Base-by-base conservation (phyloP, 2,329 filamentous ascomycete genomes). In the Penicillium vulpinum region DNA sequence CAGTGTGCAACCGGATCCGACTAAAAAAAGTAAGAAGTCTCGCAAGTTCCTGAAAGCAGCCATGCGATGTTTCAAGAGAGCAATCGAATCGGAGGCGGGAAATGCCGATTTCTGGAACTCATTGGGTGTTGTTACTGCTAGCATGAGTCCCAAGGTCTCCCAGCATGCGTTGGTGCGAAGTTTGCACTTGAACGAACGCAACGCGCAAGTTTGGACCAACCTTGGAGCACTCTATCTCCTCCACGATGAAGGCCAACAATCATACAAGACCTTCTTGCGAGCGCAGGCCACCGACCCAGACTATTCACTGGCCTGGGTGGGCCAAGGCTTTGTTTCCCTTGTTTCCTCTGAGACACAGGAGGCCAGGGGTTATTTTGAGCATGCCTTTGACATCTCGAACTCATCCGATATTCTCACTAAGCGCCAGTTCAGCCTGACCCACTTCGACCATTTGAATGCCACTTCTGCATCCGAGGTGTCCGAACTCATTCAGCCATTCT, bases 91-190 rank as follows among this genome's bases (percentile, higher is more conserved):
- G 1, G 95, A 99, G 74, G 90, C 92, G 7, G 90, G 92, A 50
- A 99, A 97, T 70, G 81, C 91, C 0, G 93, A 97, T 64, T 97
- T 97, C 73, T 99, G 94, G 94, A 97, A 97, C 70, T 88, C 94
- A 0, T 82, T 99, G 3, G 94, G 93, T 48, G 91, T 97, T 4
- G 91, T 90, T 26, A 97, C 94, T 2, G 92, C 91, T 61, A 85
- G 86, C 44, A 82, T 97, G 63, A 97, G 90, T 68, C 89, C 92
- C 0, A 87, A 88, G 55, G 90, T 99, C 2, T 87, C 94, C 0
- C 94, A 99, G 73, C 95, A 99, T 73, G 87, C 94, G 0, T 93
- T 99, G 66, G 89, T 96, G 13, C 84, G 95, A 64, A 96, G 92
- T 64, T 74, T 99, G n/a, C 90, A 95, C 73, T 80, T 99, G 16